These are phyloP conservation scores for Fusarium sororula DNA, from an alignment of 2,329 filamentous ascomycete species.

Conservation along the genomic window DNA sequence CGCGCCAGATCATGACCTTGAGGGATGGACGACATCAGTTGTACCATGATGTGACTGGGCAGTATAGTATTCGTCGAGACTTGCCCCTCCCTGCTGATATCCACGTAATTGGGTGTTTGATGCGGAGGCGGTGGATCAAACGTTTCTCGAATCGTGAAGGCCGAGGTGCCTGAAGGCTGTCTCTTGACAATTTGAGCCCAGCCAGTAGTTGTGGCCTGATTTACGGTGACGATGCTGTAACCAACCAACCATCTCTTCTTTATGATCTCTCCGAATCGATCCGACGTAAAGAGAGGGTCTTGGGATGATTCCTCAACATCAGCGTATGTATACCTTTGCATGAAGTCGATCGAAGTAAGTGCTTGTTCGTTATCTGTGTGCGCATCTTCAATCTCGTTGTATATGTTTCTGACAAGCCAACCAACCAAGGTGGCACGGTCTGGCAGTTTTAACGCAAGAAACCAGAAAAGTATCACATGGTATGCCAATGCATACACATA, in stretches of 20 bases:
- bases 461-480: conserved; percentile 97
- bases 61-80: conserved; percentile 68
- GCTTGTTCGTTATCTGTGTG: conserved; percentile 90
- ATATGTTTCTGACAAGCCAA: conserved; percentile 90
- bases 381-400: conserved; percentile 76
- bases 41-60: conserved; percentile 78
- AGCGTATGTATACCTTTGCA: conserved; percentile 87
- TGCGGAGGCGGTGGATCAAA: conserved; percentile 67
- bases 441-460: conserved; percentile 84
- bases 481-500: conserved; percentile 95
- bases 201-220: conserved; percentile 72
- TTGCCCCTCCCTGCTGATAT: conserved; percentile 60
- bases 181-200: conserved; percentile 77
- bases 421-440: conserved; percentile 86
- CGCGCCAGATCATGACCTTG: conserved; percentile 68
- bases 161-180: conserved; percentile 74
- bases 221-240: conserved; percentile 77
- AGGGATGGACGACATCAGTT: conserved; percentile 71
- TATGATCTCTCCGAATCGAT: conserved; percentile 71
- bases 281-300: conserved; percentile 71
- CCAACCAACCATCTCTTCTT: conserved; percentile 78
- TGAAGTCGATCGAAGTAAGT: conserved; percentile 91
- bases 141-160: conserved; percentile 67
- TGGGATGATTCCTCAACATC: conserved; percentile 81
- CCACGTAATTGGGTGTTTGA: conserved; percentile 59